Evolutionary conservation across 75 land plant species (phyloP), one percentile per base, ranked within the genome.

Genomic region (Selaginella tamariscina): DNA sequence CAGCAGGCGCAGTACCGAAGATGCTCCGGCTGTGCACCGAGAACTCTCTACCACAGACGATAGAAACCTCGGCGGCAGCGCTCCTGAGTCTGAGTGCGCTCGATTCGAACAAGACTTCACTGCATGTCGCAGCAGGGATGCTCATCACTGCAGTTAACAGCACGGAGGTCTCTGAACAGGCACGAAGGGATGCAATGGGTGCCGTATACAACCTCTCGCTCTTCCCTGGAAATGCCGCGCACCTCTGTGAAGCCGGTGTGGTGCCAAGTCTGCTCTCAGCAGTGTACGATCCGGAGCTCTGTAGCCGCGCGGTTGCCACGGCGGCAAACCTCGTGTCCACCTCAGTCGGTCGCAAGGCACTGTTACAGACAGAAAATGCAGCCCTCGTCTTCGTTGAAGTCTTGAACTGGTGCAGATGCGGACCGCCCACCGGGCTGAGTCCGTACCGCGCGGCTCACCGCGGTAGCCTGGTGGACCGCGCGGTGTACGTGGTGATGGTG

Each of bases 141-240:
- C 67, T 88, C 72, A 72, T 77, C 0, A 60, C 56, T 24, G 54
- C 66, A 31, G 70, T 85, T 21, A 44, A 64, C 54, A 24, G 70
- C 24, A 32, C 31, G 1, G 31, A 8, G 9, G 24, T 29, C 55
- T 65, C 24, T 18, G 20, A 57, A 1, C 88, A 82, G 73, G 54
- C 74, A 0, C 72, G 68, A 54, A 76, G 76, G 28, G 93, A 88
- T 30, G 72, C 86, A 1, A 72, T 88, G 13, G 44, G 86, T 24
- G 93, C 93, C 0, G 72, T 88, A n/a, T 84, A 80, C 80, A 88
- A 88, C 75, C 82, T 88, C 31, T 88, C 93, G 15, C 79, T 86
- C 56, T 68, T 64, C 33, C 78, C 77, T 21, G 2, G 74, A 24
- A 88, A 88, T 71, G 71, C 71, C 9, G 30, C 54, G 2, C 1